A percentile compares a stretch with the other conserved stretches of the same genome.
Conservation (phyloP, 352 stramenopile species). For the Globisporangium emineosum region DNA sequence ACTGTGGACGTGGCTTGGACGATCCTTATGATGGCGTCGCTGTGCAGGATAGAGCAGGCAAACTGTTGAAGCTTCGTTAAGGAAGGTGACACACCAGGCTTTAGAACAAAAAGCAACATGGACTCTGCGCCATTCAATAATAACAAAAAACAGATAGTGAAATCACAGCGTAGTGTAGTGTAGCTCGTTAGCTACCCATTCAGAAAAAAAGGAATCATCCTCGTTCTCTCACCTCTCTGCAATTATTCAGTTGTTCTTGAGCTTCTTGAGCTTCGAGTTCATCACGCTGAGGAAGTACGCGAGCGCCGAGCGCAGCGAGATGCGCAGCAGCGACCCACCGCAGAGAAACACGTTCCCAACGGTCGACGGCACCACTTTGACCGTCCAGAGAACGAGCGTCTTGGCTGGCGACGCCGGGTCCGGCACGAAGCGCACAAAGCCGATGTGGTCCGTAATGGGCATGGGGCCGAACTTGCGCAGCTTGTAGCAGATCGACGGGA, state of each 20-base stretch:
- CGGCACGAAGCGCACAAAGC: constrained; percentile 59
- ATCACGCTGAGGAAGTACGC: constrained; percentile 26
- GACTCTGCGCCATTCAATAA: too few relatives aligned
- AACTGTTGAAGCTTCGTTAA: background rate
- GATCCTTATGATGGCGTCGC: too few relatives aligned
- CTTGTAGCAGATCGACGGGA: constrained; percentile 53
- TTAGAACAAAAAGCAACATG: background rate
- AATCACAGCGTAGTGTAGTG: background rate
- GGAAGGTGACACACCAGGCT: background rate
- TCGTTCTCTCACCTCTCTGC: constrained; percentile 7
- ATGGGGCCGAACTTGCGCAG: constrained; percentile 43
- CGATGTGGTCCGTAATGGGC: constrained; percentile 42
- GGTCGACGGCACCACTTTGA: constrained; percentile 40
- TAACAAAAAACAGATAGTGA: background rate
- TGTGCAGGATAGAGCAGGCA: background rate
- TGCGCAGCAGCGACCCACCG: constrained; percentile 30
- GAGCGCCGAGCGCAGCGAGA: constrained; percentile 35
- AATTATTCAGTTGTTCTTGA: background rate
- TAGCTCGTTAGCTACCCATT: background rate
- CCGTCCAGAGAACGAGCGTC: constrained; percentile 47
- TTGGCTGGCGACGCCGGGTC: constrained; percentile 19
- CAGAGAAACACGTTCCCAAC: constrained; percentile 49
- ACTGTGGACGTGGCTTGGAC: too few relatives aligned
- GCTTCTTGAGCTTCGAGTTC: constrained; percentile 15
- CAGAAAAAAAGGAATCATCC: background rate